Percentiles rank a stretch among this genome's conserved stretches.
phyloP scores from a whole-genome alignment of 345 rosid genomes.

The Cardamine occulta region DNA sequence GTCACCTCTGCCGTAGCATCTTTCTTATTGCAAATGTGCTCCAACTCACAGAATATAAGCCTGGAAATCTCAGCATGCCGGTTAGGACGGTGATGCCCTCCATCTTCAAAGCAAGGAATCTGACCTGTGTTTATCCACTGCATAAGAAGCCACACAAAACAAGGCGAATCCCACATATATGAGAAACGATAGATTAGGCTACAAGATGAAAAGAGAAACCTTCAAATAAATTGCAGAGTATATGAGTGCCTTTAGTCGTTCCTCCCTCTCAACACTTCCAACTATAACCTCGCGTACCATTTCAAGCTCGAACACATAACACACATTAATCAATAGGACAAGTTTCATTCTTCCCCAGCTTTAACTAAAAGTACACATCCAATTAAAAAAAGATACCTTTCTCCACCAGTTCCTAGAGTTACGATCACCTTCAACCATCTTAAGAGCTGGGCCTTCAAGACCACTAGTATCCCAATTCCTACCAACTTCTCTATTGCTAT shows the following conservation, averaged over 20 bases:
- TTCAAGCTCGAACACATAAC: conserved; percentile 68
- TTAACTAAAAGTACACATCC: background rate
- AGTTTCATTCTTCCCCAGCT: conserved; percentile 7
- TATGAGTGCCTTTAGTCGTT: conserved; percentile 71
- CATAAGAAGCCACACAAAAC: conserved; percentile 44
- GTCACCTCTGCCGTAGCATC: conserved; percentile 80
- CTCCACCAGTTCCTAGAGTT: conserved; percentile 88
- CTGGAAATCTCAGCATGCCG: conserved; percentile 98
- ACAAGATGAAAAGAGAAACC: conserved; percentile 48
- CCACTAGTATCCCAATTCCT: conserved; percentile 78
- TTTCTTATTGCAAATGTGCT: conserved; percentile 63
- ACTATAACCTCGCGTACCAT: conserved; percentile 73
- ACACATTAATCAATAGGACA: conserved; percentile 9
- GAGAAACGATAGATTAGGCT: background rate
- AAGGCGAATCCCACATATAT: conserved; percentile 10
- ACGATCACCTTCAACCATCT: conserved; percentile 82
- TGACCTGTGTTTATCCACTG: conserved; percentile 99
- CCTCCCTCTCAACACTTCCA: conserved; percentile 62
- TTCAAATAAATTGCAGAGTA: conserved; percentile 85
- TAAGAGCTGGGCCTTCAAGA: conserved; percentile 70
- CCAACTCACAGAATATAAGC: conserved; percentile 86
- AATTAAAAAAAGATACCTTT: conserved; percentile 60
- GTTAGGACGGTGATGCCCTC: conserved; percentile 97
- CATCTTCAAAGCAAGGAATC: conserved; percentile 97
- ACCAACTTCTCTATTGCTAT: conserved; percentile 56